These are phyloP conservation scores for Yamadazyma paraphyllophila DNA, from an alignment of 805 yeast species.

Conservation along the genomic window DNA sequence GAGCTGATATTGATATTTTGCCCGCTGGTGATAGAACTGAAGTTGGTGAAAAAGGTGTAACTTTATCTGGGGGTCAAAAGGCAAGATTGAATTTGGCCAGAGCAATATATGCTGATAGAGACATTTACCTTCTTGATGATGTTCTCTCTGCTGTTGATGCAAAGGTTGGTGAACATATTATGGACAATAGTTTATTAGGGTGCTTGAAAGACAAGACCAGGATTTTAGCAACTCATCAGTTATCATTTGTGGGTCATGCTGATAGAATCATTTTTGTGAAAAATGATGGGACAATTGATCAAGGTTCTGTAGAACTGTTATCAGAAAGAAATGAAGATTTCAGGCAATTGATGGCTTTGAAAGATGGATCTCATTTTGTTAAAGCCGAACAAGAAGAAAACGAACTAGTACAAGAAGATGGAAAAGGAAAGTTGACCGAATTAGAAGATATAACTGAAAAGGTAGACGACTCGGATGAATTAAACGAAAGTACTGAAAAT, in stretches of 20 bases:
- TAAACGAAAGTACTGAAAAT: not conserved
- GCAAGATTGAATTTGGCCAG: slow-evolving; percentile 34
- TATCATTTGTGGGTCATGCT: slow-evolving; percentile 31
- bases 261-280: slow-evolving; percentile 23
- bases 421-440: not conserved
- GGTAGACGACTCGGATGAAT: slow-evolving; percentile 3
- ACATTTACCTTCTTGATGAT: slow-evolving; percentile 31
- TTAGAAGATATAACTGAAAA: not conserved
- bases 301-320: slow-evolving; percentile 28
- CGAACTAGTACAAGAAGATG: no score
- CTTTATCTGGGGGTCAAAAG: slow-evolving; percentile 38
- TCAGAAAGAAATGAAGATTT: slow-evolving; percentile 22
- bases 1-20: slow-evolving; percentile 25
- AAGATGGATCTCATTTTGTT: slow-evolving; percentile 3
- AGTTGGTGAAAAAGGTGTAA: slow-evolving; percentile 37
- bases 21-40: slow-evolving; percentile 35
- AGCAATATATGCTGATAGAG: slow-evolving; percentile 30
- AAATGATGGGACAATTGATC: slow-evolving; percentile 27
- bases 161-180: slow-evolving; percentile 33
- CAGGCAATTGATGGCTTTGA: slow-evolving; percentile 23
- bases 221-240: slow-evolving; percentile 35
- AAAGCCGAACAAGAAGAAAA: not conserved
- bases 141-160: slow-evolving; percentile 39
- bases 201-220: slow-evolving; percentile 29
- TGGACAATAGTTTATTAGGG: slow-evolving; percentile 27